These are phyloP conservation scores for Phlegmacium glaucopus DNA, from an alignment of 768 basidiomycete species.

Conservation along the genomic window DNA sequence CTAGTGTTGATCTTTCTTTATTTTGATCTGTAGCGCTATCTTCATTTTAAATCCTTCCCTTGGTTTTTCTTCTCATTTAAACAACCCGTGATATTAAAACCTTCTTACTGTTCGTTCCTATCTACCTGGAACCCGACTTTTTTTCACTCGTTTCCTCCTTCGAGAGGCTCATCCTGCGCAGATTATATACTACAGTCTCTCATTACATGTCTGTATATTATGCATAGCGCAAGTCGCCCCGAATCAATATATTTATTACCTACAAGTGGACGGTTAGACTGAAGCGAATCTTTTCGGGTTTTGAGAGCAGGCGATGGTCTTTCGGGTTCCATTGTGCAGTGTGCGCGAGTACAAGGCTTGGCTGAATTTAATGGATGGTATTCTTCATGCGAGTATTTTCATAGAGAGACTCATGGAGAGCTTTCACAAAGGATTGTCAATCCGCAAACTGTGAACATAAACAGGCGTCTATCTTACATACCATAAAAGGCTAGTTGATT, in stretches of 20 bases:
- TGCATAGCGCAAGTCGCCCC: constrained; percentile 31
- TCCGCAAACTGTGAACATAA: too few relatives aligned
- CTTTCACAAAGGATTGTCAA: too few relatives aligned
- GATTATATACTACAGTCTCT: constrained; percentile 25
- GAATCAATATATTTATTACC: constrained; percentile 26
- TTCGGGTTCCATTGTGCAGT: too few relatives aligned
- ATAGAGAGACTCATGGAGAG: too few relatives aligned
- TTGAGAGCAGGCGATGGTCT: too few relatives aligned
- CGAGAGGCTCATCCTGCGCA: constrained; percentile 20
- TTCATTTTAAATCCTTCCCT: constrained; percentile 4
- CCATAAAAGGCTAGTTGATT: too few relatives aligned
- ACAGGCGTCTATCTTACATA: too few relatives aligned
- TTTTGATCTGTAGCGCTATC: constrained; percentile 7
- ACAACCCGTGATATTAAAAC: constrained; percentile 14
- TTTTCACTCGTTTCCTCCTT: constrained; percentile 14
- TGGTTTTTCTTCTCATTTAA: constrained; percentile 16
- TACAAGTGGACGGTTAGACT: too few relatives aligned
- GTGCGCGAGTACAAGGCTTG: too few relatives aligned
- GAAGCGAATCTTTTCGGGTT: too few relatives aligned
- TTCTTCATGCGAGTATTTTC: too few relatives aligned
- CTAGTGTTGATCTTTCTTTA: constrained; percentile 8
- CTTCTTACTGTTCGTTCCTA: constrained; percentile 11
- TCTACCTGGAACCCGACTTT: constrained; percentile 16
- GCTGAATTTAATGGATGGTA: too few relatives aligned
- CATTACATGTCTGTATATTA: constrained; percentile 29